A percentile compares a stretch with the other conserved stretches of the same genome.
Evolutionary conservation across 1,284 basidiomycete species (phyloP).

Genomic region (Sporisorium reilianum): DNA sequence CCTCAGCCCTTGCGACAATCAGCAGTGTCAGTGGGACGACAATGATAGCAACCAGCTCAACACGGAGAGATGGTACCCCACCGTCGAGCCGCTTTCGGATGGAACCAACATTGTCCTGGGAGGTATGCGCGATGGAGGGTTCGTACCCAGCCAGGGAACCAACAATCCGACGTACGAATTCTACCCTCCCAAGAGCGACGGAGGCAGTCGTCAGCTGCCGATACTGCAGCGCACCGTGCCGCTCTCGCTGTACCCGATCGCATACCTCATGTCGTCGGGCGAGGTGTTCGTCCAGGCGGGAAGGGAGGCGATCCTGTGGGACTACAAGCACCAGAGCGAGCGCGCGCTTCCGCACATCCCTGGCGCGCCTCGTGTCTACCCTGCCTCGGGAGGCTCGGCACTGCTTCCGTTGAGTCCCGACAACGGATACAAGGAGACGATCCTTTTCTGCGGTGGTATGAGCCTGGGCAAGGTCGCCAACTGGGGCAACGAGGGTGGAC

Average conservation of each 20-base stretch:
- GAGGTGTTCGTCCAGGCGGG: slow-evolving; percentile 58
- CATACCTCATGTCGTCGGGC: slow-evolving; percentile 60
- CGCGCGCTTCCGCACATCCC: slow-evolving; percentile 52
- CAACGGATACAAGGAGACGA: slow-evolving; percentile 57
- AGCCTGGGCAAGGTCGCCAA: slow-evolving; percentile 39
- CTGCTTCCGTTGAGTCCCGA: slow-evolving; percentile 57
- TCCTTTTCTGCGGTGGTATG: slow-evolving; percentile 65
- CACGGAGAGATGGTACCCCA: slow-evolving; percentile 64
- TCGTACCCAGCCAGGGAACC: slow-evolving; percentile 47
- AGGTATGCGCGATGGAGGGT: slow-evolving; percentile 61
- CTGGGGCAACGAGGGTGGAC: slow-evolving; percentile 62
- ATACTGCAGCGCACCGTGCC: slow-evolving; percentile 56
- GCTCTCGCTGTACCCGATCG: slow-evolving; percentile 60
- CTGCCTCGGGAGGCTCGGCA: slow-evolving; percentile 57
- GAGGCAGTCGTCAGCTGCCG: slow-evolving; percentile 28
- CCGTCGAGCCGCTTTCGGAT: slow-evolving; percentile 58
- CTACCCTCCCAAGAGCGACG: slow-evolving; percentile 54
- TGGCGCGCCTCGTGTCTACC: slow-evolving; percentile 56
- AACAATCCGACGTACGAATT: slow-evolving; percentile 65
- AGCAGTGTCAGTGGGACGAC: slow-evolving; percentile 54
- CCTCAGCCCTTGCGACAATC: slow-evolving; percentile 47
- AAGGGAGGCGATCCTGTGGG: slow-evolving; percentile 56
- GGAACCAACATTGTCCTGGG: slow-evolving; percentile 57
- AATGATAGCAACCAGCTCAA: slow-evolving; percentile 43
- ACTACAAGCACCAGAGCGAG: slow-evolving; percentile 48